Percentiles rank a stretch among this genome's conserved stretches.
Evolutionary conservation across 2,329 filamentous ascomycete species (phyloP).

Genomic region (Monosporascus sp.): DNA sequence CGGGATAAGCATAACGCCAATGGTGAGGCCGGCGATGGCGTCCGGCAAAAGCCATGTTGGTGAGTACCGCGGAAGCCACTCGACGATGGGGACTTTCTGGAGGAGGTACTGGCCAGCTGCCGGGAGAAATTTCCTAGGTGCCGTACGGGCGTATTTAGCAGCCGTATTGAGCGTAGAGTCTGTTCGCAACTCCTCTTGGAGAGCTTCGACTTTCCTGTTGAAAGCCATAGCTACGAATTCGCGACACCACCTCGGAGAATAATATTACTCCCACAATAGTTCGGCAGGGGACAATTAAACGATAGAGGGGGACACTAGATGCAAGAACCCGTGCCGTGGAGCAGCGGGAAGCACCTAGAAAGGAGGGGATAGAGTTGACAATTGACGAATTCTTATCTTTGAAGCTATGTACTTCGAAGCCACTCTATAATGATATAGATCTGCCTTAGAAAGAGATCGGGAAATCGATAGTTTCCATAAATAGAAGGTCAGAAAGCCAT

Average conservation of each 20-base stretch:
- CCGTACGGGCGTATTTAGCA: slow-evolving; percentile 22
- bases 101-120: slow-evolving; percentile 49
- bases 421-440: not conserved
- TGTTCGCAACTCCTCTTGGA: slow-evolving; percentile 29
- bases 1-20: slow-evolving; percentile 56
- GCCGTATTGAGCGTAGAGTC: slow-evolving; percentile 33
- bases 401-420: not conserved
- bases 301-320: too few relatives aligned
- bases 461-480: slow-evolving; percentile 9
- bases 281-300: too few relatives aligned
- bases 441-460: not conserved
- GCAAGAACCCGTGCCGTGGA: too few relatives aligned
- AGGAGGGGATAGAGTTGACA: too few relatives aligned
- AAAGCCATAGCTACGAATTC: not conserved
- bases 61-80: slow-evolving; percentile 59
- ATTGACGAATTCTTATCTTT: too few relatives aligned
- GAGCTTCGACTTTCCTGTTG: slow-evolving; percentile 10
- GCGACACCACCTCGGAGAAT: too few relatives aligned
- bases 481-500: slow-evolving; percentile 12
- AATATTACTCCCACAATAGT: too few relatives aligned
- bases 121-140: slow-evolving; percentile 40
- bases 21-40: slow-evolving; percentile 54
- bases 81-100: slow-evolving; percentile 57
- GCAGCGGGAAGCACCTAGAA: too few relatives aligned
- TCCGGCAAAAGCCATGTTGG: slow-evolving; percentile 58